phyloP scores from a whole-genome alignment of 1,284 basidiomycete genomes.

The Leccinum pseudoinsigne region DNA sequence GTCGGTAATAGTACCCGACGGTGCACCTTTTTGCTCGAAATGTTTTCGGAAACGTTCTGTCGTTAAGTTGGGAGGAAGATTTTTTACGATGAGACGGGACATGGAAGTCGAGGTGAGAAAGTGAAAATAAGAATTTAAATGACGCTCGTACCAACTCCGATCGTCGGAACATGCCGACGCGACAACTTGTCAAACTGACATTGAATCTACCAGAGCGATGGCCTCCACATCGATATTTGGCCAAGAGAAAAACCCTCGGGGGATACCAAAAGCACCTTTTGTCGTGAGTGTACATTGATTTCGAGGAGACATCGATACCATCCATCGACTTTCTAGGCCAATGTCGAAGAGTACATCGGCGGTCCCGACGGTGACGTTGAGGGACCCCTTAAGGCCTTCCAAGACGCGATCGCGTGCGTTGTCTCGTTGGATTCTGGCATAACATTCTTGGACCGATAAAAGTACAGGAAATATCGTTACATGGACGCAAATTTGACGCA shows the following conservation, averaged over 20 bases:
- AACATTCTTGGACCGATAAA: conserved; percentile 24
- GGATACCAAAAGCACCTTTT: conserved; percentile 95
- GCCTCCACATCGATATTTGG: conserved; percentile 42
- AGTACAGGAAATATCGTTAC: conserved; percentile 92
- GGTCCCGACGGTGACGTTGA: conserved; percentile 82
- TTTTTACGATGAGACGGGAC: conserved; percentile 93
- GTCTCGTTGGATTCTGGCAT: conserved; percentile 18
- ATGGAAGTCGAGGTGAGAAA: conserved; percentile 37
- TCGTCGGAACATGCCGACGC: conserved; percentile 26
- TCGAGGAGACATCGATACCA: conserved; percentile 1
- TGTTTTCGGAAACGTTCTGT: conserved; percentile 69
- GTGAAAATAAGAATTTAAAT: not conserved
- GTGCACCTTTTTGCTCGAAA: conserved; percentile 62
- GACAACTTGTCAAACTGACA: not conserved
- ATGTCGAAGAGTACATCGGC: conserved; percentile 88
- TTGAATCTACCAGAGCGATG: conserved; percentile 31
- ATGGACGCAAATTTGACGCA: conserved; percentile 92
- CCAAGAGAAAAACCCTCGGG: conserved; percentile 79
- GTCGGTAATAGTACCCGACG: conserved; percentile 82
- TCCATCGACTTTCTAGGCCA: conserved; percentile 48
- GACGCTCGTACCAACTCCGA: conserved; percentile 22
- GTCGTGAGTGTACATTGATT: conserved; percentile 61
- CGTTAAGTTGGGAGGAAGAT: conserved; percentile 78
- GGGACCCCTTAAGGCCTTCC: conserved; percentile 78
- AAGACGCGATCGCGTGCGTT: conserved; percentile 89